phyloP scores from a whole-genome alignment of 306 rosid species.

The Citrullus amarus region DNA sequence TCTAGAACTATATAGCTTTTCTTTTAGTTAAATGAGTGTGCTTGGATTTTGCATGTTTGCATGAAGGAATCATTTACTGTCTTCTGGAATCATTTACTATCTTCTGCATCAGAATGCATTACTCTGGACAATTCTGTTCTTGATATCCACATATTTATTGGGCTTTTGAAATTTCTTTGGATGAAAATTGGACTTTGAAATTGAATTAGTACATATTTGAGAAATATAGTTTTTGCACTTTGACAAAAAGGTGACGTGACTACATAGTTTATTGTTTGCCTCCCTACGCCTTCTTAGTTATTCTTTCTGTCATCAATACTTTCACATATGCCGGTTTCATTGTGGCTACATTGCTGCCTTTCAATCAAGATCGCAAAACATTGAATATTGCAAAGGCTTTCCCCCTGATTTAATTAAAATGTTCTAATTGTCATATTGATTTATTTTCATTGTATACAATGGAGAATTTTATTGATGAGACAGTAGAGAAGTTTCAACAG shows the following conservation, averaged over 20 bases:
- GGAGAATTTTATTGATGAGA: background rate
- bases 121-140: background rate
- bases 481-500: background rate
- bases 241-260: background rate
- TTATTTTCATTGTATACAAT: background rate
- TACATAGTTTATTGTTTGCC: background rate
- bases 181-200: background rate
- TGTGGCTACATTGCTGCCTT: background rate
- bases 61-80: background rate
- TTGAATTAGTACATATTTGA: background rate
- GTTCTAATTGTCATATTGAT: background rate
- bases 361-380: background rate
- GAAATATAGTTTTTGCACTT: background rate
- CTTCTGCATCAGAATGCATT: background rate
- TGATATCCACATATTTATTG: background rate
- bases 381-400: background rate
- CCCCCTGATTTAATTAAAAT: background rate
- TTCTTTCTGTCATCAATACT: background rate
- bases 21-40: conserved; percentile 7
- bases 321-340: background rate
- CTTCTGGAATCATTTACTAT: background rate
- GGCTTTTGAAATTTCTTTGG: background rate
- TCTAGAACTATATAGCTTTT: conserved; percentile 5
- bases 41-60: conserved; percentile 10
- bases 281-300: background rate